A percentile compares a stretch with the other conserved stretches of the same genome.
These are phyloP conservation scores for Russula vinacea DNA, from an alignment of 768 basidiomycete genomes.

Conservation along the genomic window DNA sequence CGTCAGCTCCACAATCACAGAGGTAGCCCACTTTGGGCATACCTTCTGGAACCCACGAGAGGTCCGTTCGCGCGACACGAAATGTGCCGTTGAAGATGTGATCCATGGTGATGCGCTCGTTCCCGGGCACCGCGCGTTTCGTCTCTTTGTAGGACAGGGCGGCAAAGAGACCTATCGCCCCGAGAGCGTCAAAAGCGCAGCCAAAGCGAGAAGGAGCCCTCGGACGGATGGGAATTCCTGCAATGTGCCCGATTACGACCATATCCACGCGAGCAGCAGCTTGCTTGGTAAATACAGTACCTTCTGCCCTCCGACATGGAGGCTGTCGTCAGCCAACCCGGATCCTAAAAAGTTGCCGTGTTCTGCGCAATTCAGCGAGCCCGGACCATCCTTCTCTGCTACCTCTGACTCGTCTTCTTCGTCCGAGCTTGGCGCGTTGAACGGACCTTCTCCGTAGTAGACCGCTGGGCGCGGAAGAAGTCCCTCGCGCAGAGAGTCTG, in stretches of 20 bases:
- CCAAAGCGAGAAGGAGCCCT: conserved; percentile 59
- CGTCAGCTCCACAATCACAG: conserved; percentile 21
- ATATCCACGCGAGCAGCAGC: conserved; percentile 6
- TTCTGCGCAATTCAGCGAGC: conserved; percentile 35
- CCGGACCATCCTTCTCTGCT: conserved; percentile 44
- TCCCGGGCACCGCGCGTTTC: conserved; percentile 51
- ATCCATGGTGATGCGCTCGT: conserved; percentile 75
- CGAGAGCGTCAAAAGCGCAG: conserved; percentile 57
- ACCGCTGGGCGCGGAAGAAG: conserved; percentile 30
- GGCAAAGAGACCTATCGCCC: conserved; percentile 72
- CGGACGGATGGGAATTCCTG: conserved; percentile 55
- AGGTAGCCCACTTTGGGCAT: conserved; percentile 28
- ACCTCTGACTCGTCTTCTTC: conserved; percentile 62
- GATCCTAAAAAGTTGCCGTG: conserved; percentile 29
- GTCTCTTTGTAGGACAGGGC: conserved; percentile 67
- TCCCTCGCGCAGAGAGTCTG: not conserved
- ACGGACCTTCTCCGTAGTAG: conserved; percentile 76
- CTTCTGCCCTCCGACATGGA: conserved; percentile 41
- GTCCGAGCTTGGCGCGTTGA: conserved; percentile 76
- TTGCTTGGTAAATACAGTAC: conserved; percentile 22
- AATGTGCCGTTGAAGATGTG: conserved; percentile 95
- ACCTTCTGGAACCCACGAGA: conserved; percentile 96
- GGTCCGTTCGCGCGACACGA: conserved; percentile 39
- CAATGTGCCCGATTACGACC: conserved; percentile 10
- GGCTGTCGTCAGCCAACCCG: conserved; percentile 31